Evolutionary conservation across 495 filamentous ascomycete genomes (phyloP).

Genomic region (Apiosordaria backusii): DNA sequence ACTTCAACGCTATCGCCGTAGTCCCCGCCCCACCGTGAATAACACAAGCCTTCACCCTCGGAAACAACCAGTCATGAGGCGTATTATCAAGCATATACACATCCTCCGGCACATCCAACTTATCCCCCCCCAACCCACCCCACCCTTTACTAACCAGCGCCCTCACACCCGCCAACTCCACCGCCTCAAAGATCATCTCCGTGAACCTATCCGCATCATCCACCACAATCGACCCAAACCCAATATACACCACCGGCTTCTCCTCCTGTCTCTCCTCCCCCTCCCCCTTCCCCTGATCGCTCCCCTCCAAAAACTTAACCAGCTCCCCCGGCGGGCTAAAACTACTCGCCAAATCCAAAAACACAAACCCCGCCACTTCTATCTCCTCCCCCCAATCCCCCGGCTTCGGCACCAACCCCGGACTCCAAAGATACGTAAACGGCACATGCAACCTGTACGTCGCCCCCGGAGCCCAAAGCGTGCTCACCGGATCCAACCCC

Average conservation of each 20-base stretch:
- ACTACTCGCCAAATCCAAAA: conserved; percentile 60
- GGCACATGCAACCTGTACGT: conserved; percentile 63
- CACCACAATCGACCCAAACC: conserved; percentile 67
- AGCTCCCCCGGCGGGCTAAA: conserved; percentile 63
- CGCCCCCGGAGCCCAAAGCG: conserved; percentile 64
- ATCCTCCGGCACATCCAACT: conserved; percentile 50
- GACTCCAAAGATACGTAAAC: conserved; percentile 78
- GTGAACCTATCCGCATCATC: conserved; percentile 63
- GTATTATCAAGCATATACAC: conserved; percentile 63
- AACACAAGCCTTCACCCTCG: conserved; percentile 55
- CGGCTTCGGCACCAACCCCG: conserved; percentile 75
- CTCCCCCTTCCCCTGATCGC: background rate
- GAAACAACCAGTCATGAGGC: conserved; percentile 68
- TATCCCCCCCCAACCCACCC: conserved; percentile 59
- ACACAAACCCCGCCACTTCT: conserved; percentile 70
- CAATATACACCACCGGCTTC: conserved; percentile 58
- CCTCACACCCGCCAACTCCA: conserved; percentile 55
- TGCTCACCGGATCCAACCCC: conserved; percentile 62
- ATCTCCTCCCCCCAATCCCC: conserved; percentile 71
- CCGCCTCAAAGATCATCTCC: conserved; percentile 58
- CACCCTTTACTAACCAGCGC: conserved; percentile 65
- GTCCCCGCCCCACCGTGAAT: conserved; percentile 68
- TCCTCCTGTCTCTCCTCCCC: conserved; percentile 36
- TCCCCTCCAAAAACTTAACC: conserved; percentile 55
- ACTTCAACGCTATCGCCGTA: conserved; percentile 61